Evolutionary conservation across 2,329 filamentous ascomycete species (phyloP).

Genomic region (Arthrinium phaeospermum): DNA sequence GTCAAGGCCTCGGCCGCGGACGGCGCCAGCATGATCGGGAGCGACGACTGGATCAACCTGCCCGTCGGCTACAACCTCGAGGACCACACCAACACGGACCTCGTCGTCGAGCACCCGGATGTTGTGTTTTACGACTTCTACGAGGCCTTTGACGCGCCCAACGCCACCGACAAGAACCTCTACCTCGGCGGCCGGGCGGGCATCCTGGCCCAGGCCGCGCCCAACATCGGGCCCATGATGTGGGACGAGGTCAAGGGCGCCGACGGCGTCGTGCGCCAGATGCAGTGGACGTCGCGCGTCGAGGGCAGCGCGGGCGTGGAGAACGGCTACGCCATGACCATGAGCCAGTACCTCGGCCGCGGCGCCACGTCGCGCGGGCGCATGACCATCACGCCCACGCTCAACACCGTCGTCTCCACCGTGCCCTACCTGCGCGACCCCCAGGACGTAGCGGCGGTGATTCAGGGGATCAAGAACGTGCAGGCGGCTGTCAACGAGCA

Average conservation of each 20-base stretch:
- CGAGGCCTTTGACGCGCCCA: conserved; percentile 60
- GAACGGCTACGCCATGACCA: conserved; percentile 50
- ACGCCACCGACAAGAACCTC: conserved; percentile 45
- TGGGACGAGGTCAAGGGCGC: conserved; percentile 63
- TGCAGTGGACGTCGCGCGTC: conserved; percentile 71
- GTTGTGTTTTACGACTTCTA: conserved; percentile 71
- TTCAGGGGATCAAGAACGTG: conserved; percentile 66
- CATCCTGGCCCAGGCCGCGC: conserved; percentile 67
- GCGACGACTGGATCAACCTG: conserved; percentile 60
- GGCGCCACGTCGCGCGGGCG: conserved; percentile 66
- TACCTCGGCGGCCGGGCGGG: conserved; percentile 60
- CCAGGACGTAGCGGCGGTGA: conserved; percentile 67
- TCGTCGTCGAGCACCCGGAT: conserved; percentile 50
- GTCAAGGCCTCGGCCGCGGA: conserved; percentile 55
- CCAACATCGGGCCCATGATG: conserved; percentile 67
- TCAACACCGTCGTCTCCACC: conserved; percentile 64
- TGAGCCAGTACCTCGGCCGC: conserved; percentile 68
- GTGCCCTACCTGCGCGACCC: conserved; percentile 65
- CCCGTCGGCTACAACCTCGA: conserved; percentile 66
- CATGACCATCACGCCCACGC: conserved; percentile 62
- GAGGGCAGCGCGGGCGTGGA: conserved; percentile 56
- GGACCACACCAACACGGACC: conserved; percentile 61
- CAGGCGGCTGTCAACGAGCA: conserved; percentile 55
- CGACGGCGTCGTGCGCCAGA: conserved; percentile 66
- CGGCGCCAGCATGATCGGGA: conserved; percentile 55